Conservation (phyloP, 306 rosid species). For the Cucurbita pepo region DNA sequence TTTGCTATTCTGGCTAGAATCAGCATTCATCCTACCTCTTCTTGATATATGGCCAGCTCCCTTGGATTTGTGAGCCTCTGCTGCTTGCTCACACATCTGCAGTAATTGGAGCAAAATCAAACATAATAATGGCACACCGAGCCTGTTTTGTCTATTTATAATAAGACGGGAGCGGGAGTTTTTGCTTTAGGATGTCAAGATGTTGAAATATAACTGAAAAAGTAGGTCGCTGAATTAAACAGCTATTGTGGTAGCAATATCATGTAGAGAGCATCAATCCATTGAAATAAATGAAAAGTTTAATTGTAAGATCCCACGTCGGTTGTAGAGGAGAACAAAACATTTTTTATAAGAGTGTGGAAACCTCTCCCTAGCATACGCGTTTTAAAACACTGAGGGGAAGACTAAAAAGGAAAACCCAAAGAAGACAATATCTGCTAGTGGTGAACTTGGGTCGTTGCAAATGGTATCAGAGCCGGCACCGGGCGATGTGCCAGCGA, state of each 20-base stretch:
- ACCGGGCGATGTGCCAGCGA: no score
- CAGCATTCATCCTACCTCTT: slow-evolving; percentile 52
- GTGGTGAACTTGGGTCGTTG: no score
- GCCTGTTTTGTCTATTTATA: background rate
- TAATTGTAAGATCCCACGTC: no score
- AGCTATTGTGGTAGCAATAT: background rate
- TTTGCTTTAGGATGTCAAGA: background rate
- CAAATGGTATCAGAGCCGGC: no score
- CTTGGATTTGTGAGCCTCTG: slow-evolving; percentile 89
- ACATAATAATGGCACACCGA: background rate
- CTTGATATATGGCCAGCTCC: slow-evolving; percentile 50
- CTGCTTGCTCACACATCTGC: slow-evolving; percentile 98
- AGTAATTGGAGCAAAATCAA: background rate
- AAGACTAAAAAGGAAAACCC: no score
- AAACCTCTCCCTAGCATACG: no score
- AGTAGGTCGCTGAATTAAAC: background rate
- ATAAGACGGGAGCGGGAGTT: background rate
- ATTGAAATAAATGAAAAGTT: background rate
- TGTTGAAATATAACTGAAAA: background rate
- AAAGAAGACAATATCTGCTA: no score
- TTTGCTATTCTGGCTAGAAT: slow-evolving; percentile 38
- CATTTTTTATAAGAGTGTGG: no score
- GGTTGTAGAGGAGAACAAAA: no score
- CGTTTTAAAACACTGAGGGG: no score
- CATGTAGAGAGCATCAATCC: background rate